These are phyloP conservation scores for Metschnikowia sp. DNA, from an alignment of 805 yeast genomes.

Conservation along the genomic window DNA sequence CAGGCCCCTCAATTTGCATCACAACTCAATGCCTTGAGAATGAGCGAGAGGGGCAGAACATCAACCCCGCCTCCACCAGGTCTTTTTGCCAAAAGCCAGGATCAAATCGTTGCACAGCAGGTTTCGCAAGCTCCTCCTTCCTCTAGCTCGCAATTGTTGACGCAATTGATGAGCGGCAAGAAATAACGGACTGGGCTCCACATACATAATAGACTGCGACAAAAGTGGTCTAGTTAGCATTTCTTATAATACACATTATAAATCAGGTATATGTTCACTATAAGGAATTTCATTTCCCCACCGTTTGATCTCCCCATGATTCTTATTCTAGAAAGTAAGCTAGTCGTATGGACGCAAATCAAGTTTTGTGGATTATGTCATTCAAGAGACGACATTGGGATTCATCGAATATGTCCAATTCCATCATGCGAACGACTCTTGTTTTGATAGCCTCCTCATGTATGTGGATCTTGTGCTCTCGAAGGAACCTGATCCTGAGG, in stretches of 20 bases:
- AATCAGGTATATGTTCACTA: background rate
- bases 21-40: constrained; percentile 26
- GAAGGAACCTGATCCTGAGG: constrained; percentile 10
- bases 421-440: constrained; percentile 20
- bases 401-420: constrained; percentile 17
- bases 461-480: constrained; percentile 8
- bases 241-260: background rate
- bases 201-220: too few species aligned
- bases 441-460: constrained; percentile 8
- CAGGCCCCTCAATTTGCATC: constrained; percentile 15
- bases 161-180: constrained; percentile 82
- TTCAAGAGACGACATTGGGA: constrained; percentile 12
- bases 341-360: background rate
- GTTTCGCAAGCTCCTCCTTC: constrained; percentile 28
- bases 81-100: constrained; percentile 35
- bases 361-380: constrained; percentile 1
- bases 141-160: constrained; percentile 75
- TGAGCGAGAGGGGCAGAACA: constrained; percentile 34
- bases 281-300: too few species aligned
- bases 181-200: constrained; percentile 23
- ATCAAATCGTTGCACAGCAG: constrained; percentile 7
- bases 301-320: too few species aligned
- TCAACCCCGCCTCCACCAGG: constrained; percentile 78
- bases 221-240: background rate
- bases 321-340: too few species aligned